Conservation (phyloP, 169 alveolate species). For the Plasmodium relictum region DNA sequence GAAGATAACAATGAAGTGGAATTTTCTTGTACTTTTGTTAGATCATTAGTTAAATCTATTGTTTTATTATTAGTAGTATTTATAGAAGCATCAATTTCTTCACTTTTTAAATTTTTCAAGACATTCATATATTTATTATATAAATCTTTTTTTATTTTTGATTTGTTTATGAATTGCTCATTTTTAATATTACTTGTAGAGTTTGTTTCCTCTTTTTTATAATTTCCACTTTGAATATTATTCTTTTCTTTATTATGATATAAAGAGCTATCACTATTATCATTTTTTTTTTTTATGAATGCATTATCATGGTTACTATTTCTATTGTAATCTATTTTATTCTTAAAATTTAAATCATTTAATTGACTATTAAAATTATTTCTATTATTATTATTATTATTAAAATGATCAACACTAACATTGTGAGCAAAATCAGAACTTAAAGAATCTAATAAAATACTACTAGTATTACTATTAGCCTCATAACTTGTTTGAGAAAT, state of each 20-base stretch:
- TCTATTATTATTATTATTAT: conserved; percentile 1
- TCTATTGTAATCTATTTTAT: conserved; percentile 14
- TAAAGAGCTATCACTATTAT: neutral
- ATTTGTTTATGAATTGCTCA: conserved; percentile 1
- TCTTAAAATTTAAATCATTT: conserved; percentile 15
- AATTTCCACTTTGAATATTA: neutral
- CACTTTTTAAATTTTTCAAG: conserved; percentile 64
- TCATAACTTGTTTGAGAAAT: conserved; percentile 78
- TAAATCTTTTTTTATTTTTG: conserved; percentile 40
- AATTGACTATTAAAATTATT: neutral
- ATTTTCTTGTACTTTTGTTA: conserved; percentile 66
- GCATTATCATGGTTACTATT: neutral
- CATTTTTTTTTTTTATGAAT: conserved; percentile 8
- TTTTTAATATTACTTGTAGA: conserved; percentile 2
- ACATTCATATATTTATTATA: conserved; percentile 72
- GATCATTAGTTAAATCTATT: conserved; percentile 63
- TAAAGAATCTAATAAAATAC: conserved; percentile 41
- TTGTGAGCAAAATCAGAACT: conserved; percentile 51
- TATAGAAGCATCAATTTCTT: conserved; percentile 72
- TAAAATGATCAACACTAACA: conserved; percentile 43
- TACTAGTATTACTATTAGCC: conserved; percentile 68
- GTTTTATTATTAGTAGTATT: conserved; percentile 49
- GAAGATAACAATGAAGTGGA: conserved; percentile 69
- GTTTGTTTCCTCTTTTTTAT: neutral
- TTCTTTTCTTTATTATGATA: conserved; percentile 1